Evolutionary conservation across 805 yeast genomes (phyloP).

Genomic region (Aciculoconidium aculeatum): DNA sequence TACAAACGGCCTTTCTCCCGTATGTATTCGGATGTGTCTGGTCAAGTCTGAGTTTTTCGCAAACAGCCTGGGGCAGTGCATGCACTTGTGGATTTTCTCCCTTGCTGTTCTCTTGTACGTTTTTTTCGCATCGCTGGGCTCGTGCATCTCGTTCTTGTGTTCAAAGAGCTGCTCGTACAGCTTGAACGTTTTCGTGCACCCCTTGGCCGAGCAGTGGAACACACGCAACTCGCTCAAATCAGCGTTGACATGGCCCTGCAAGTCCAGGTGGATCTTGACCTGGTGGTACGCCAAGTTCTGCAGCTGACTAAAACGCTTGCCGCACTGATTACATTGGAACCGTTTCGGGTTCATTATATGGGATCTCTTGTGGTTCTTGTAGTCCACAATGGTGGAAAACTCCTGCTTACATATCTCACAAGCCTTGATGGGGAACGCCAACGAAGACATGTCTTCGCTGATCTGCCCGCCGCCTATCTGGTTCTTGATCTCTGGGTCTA

Average conservation of each 20-base stretch:
- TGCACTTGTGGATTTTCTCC: conserved; percentile 18
- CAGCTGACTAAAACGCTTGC: conserved; percentile 9
- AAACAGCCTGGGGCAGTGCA: conserved; percentile 17
- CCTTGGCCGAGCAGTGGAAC: conserved; percentile 11
- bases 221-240: conserved; percentile 7
- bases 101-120: conserved; percentile 16
- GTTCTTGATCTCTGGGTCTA: too few species aligned
- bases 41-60: conserved; percentile 12
- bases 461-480: too few species aligned
- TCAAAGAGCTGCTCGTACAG: conserved; percentile 9
- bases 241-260: conserved; percentile 4
- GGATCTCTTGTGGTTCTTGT: conserved; percentile 9
- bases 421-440: background rate
- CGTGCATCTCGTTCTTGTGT: conserved; percentile 7
- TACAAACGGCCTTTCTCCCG: conserved; percentile 6
- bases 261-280: conserved; percentile 7
- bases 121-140: conserved; percentile 10
- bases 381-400: conserved; percentile 7
- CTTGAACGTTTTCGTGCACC: conserved; percentile 13
- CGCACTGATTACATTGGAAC: conserved; percentile 8
- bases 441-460: too few species aligned
- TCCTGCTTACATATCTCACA: conserved; percentile 6
- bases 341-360: conserved; percentile 9
- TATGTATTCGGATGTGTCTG: conserved; percentile 5
- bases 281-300: conserved; percentile 10